phyloP scores from a whole-genome alignment of 1,139 yeast genomes.

The Meyerozyma smithsonii region DNA sequence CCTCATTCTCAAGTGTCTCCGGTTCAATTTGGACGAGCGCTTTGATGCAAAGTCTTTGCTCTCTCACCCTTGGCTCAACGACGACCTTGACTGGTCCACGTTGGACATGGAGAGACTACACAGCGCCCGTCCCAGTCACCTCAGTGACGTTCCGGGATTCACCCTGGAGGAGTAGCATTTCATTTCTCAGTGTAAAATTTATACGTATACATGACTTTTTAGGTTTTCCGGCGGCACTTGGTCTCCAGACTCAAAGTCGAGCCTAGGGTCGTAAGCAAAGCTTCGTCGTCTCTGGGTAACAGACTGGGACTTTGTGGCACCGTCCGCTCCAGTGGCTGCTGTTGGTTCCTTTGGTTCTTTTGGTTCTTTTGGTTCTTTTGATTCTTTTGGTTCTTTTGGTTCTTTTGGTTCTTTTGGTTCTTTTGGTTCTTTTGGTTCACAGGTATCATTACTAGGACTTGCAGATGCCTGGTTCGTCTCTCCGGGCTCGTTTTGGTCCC shows the following conservation, averaged over 20 bases:
- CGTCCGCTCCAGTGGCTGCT: too few species aligned
- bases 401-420: neutral
- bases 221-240: neutral
- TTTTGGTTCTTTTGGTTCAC: neutral
- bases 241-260: neutral
- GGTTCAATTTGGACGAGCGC: conserved; percentile 10
- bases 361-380: too few species aligned
- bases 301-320: too few species aligned
- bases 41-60: conserved; percentile 13
- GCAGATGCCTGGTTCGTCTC: neutral
- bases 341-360: too few species aligned
- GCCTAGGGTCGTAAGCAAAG: neutral
- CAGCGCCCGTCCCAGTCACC: neutral
- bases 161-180: conserved; percentile 1
- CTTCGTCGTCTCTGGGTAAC: conserved; percentile 1
- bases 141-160: conserved; percentile 2
- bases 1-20: conserved; percentile 47
- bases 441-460: neutral
- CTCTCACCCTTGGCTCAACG: conserved; percentile 13
- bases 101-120: conserved; percentile 1
- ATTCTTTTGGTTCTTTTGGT: too few species aligned
- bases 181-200: neutral
- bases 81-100: conserved; percentile 2
- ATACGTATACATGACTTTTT: neutral
- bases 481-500: neutral